phyloP scores from a whole-genome alignment of 495 filamentous ascomycete genomes.

The Hypoxylon crocopeplum region DNA sequence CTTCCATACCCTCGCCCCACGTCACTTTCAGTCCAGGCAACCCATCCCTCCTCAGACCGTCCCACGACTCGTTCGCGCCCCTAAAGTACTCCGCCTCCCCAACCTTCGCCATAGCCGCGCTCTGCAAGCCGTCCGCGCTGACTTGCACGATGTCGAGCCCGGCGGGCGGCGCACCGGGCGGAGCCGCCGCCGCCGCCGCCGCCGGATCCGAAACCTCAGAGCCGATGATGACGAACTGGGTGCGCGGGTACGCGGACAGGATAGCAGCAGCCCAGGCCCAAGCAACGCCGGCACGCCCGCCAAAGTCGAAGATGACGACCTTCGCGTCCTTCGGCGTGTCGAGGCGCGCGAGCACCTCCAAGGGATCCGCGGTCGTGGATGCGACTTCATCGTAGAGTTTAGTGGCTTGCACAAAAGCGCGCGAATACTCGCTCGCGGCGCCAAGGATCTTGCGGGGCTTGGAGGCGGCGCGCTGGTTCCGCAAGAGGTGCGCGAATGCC shows the following conservation, averaged over 20 bases:
- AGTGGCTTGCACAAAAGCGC: slow-evolving; percentile 40
- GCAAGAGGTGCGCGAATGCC: slow-evolving; percentile 48
- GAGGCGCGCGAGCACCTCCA: slow-evolving; percentile 21
- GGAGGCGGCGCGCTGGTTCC: slow-evolving; percentile 26
- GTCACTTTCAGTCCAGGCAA: slow-evolving; percentile 45
- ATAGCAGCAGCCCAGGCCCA: slow-evolving; percentile 47
- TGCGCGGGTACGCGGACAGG: slow-evolving; percentile 26
- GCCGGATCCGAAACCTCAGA: slow-evolving; percentile 40
- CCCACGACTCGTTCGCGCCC: slow-evolving; percentile 39
- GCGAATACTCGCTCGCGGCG: slow-evolving; percentile 43
- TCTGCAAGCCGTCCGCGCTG: slow-evolving; percentile 53
- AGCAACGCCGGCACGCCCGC: slow-evolving; percentile 49
- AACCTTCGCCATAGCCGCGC: slow-evolving; percentile 42
- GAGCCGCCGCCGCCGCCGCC: slow-evolving; percentile 30
- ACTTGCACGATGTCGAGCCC: slow-evolving; percentile 40
- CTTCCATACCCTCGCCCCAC: slow-evolving; percentile 53
- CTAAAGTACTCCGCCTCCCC: slow-evolving; percentile 46
- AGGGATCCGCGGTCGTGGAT: slow-evolving; percentile 37
- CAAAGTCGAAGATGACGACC: slow-evolving; percentile 62
- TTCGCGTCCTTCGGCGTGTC: slow-evolving; percentile 40
- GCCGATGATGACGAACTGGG: slow-evolving; percentile 51
- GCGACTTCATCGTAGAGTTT: slow-evolving; percentile 47
- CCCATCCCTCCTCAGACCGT: slow-evolving; percentile 43
- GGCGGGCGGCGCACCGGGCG: not conserved
- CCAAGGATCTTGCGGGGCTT: slow-evolving; percentile 44